A percentile compares a stretch with the other conserved stretches of the same genome.
Conservation (phyloP, 352 stramenopile species). For the Phytophthora megakarya region DNA sequence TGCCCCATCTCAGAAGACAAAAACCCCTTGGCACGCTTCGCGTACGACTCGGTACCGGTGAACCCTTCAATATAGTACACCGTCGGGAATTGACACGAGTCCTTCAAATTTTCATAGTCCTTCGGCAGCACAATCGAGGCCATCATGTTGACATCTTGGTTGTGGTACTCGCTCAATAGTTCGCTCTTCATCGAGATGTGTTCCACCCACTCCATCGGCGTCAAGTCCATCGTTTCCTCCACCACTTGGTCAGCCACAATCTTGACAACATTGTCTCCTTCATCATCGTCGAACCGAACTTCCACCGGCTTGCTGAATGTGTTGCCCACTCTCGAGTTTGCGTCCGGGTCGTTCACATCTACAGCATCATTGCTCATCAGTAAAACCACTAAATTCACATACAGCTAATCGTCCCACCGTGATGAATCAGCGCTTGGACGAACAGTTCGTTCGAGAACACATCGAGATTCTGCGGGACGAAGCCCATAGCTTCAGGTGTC, state of each 20-base stretch:
- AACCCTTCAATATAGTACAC: conserved; percentile 86
- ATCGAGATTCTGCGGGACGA: conserved; percentile 60
- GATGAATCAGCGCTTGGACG: conserved; percentile 70
- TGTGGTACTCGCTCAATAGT: conserved; percentile 68
- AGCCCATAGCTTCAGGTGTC: conserved; percentile 58
- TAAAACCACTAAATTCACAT: neutral
- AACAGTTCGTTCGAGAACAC: conserved; percentile 50
- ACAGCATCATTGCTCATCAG: neutral
- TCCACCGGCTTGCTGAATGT: conserved; percentile 61
- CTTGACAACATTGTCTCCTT: conserved; percentile 41
- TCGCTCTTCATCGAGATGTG: conserved; percentile 74
- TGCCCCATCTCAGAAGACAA: conserved; percentile 66
- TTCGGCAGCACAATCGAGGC: conserved; percentile 68
- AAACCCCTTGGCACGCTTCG: conserved; percentile 62
- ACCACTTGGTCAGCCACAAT: conserved; percentile 60
- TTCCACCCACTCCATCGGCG: conserved; percentile 60
- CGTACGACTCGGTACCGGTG: conserved; percentile 68
- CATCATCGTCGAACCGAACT: conserved; percentile 37
- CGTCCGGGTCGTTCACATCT: conserved; percentile 73
- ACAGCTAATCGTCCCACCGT: conserved; percentile 42
- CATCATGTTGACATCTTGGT: conserved; percentile 70
- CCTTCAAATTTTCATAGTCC: conserved; percentile 45
- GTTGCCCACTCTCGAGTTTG: conserved; percentile 66
- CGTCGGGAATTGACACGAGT: conserved; percentile 44
- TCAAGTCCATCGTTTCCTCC: conserved; percentile 51